Evolutionary conservation across 2,329 filamentous ascomycete genomes (phyloP), one percentile per base, ranked within the genome.

Genomic region (Colletotrichum viniferum): DNA sequence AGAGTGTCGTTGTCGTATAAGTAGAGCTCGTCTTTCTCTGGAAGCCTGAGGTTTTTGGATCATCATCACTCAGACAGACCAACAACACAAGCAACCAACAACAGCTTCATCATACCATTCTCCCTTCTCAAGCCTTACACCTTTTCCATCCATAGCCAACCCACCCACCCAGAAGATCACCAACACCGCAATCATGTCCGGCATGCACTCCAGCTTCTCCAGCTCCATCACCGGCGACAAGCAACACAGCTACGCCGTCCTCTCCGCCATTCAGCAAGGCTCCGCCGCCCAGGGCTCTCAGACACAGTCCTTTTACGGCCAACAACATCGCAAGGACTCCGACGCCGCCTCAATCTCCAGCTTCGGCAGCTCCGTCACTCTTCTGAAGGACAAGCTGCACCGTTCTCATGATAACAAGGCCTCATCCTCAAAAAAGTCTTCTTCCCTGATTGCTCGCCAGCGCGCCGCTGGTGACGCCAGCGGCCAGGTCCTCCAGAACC

Each of bases 291-390:
- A 62, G 14, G 76, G 36, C 56, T 56, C 69, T 32, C 63, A 43
- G 52, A 55, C 38, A 36, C 68, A 66, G 36, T 56, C 13, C 56
- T 67, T 30, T 69, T 30, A 62, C 65, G 28, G 55, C 55, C 56
- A 65, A 56, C 14, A 55, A 66, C 26, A 56, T 18, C 26, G 9
- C 13, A 73, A 77, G 26, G 69, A 61, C 12, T 64, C 65, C 26
- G 74, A 76, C 34, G 38, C 65, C 52, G 71, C 74, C 52, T 76
- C 74, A 7, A 61, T 74, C 52, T 79, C 74, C 34, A 75, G 65
- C 76, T 78, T 81, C 73, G 71, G 66, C 36, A 76, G 74, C 66
- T 70, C 74, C 18, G 14, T 61, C 24, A 69, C 71, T 36, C 55
- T 76, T 10, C 36, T 76, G 48, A 76, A 67, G 52, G 48, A 43